Evolutionary conservation across 2,329 filamentous ascomycete genomes (phyloP).

Genomic region (Curvularia verruculosa): DNA sequence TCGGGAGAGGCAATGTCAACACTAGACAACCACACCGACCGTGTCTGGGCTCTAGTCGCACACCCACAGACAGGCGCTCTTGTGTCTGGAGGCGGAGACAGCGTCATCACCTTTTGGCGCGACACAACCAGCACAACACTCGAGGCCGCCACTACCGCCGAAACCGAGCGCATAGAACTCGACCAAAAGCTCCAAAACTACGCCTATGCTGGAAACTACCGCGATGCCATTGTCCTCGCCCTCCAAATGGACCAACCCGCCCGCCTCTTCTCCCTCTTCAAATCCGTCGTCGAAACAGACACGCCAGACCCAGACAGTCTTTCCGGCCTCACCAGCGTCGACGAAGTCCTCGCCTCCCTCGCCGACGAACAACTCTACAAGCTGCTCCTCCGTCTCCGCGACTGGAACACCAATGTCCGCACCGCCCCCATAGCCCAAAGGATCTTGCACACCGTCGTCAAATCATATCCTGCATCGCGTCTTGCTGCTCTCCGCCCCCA

Average conservation of each 20-base stretch:
- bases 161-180: conserved; percentile 83
- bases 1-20: conserved; percentile 85
- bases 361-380: conserved; percentile 85
- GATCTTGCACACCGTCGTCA: conserved; percentile 79
- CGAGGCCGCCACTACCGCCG: conserved; percentile 73
- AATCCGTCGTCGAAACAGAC: conserved; percentile 71
- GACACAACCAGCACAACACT: conserved; percentile 86
- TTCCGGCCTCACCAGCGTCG: conserved; percentile 70
- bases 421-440: conserved; percentile 85
- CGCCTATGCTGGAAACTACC: conserved; percentile 84
- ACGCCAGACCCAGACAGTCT: conserved; percentile 67
- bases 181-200: conserved; percentile 95
- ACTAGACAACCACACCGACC: conserved; percentile 94
- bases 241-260: conserved; percentile 94
- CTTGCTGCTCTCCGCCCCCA: conserved; percentile 68
- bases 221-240: conserved; percentile 89
- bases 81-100: conserved; percentile 90
- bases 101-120: conserved; percentile 92
- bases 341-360: conserved; percentile 79
- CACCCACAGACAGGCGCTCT: conserved; percentile 69
- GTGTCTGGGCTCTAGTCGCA: conserved; percentile 87
- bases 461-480: conserved; percentile 78
- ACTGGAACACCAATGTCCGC: conserved; percentile 97
- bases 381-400: conserved; percentile 79
- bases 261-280: conserved; percentile 83